Percentiles rank a stretch among this genome's conserved stretches.
These are phyloP conservation scores for Quercus suber DNA, from an alignment of 306 rosid genomes.

Conservation along the genomic window DNA sequence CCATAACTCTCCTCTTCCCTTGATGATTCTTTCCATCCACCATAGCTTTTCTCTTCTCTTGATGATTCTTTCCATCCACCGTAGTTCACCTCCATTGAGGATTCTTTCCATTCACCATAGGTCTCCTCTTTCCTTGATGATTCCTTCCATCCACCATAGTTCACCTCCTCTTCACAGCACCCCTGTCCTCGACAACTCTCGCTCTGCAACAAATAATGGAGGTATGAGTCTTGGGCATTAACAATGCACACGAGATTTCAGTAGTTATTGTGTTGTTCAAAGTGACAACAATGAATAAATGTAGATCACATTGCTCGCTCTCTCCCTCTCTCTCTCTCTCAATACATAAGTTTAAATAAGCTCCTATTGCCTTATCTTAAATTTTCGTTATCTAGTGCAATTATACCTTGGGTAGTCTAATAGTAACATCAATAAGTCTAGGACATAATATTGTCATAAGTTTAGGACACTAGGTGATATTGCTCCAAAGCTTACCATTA, in stretches of 20 bases:
- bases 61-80: background rate
- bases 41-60: background rate
- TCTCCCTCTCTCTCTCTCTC: too few relatives aligned
- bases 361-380: background rate
- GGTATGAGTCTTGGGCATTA: background rate
- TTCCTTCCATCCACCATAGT: background rate
- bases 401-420: background rate
- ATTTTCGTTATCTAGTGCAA: background rate
- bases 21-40: conserved; percentile 1
- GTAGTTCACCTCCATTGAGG: background rate
- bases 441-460: too few relatives aligned
- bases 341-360: too few relatives aligned
- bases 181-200: background rate
- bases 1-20: background rate
- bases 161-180: background rate
- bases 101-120: background rate
- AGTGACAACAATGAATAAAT: too few relatives aligned
- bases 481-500: too few relatives aligned
- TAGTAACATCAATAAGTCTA: too few relatives aligned
- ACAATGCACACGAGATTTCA: background rate
- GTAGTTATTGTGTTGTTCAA: background rate
- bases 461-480: too few relatives aligned
- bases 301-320: too few relatives aligned
- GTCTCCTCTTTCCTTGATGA: background rate
- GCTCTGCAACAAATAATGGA: background rate